phyloP scores from a whole-genome alignment of 805 yeast genomes.

The Suhomyces pyralidae region DNA sequence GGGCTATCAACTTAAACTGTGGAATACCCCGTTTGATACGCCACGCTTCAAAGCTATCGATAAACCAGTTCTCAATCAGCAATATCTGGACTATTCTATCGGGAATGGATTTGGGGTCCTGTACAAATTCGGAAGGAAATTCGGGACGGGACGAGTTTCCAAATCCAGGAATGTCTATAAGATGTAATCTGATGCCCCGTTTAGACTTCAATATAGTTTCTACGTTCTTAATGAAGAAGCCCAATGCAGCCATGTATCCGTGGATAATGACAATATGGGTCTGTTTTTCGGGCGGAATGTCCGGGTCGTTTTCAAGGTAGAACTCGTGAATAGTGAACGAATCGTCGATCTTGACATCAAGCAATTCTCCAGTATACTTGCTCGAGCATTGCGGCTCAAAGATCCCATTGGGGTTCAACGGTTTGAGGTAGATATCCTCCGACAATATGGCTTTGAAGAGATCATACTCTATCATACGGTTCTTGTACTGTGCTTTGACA shows the following conservation, averaged over 20 bases:
- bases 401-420: not conserved
- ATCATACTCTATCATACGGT: constrained; percentile 31
- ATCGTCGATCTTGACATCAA: constrained; percentile 30
- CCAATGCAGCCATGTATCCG: constrained; percentile 46
- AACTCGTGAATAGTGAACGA: constrained; percentile 36
- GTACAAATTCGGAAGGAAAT: constrained; percentile 31
- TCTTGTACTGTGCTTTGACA: constrained; percentile 19
- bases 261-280: constrained; percentile 35
- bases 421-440: constrained; percentile 22
- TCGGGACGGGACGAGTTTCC: constrained; percentile 42
- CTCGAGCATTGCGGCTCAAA: not conserved
- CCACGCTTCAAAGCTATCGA: constrained; percentile 39
- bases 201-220: constrained; percentile 28
- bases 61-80: constrained; percentile 39
- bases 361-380: constrained; percentile 17
- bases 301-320: constrained; percentile 23
- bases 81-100: constrained; percentile 32
- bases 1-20: constrained; percentile 33
- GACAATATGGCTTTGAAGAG: constrained; percentile 33
- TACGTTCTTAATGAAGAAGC: constrained; percentile 38
- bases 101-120: constrained; percentile 14
- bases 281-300: constrained; percentile 9
- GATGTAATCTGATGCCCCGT: constrained; percentile 34
- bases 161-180: constrained; percentile 43
- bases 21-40: constrained; percentile 20